Percentiles rank a stretch among this genome's conserved stretches.
phyloP scores from a whole-genome alignment of 2,329 filamentous ascomycete genomes.

The Pseudogymnoascus sp. region DNA sequence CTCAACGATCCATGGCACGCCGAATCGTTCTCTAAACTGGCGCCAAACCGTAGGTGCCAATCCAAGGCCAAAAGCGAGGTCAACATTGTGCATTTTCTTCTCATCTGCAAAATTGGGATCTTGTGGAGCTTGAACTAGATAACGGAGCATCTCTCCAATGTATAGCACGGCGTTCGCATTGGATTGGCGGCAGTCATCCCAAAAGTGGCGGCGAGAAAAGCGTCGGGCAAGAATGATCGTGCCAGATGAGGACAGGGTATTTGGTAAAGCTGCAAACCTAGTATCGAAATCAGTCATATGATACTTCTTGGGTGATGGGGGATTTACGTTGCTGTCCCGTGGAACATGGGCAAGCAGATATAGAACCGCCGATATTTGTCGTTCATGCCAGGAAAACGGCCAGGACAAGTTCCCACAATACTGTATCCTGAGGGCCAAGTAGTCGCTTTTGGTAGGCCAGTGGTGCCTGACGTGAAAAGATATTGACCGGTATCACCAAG shows the following conservation, averaged over 20 bases:
- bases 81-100: background rate
- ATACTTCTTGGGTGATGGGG: background rate
- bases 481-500: slow-evolving; percentile 1
- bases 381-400: background rate
- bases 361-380: background rate
- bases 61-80: background rate
- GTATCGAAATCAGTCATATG: background rate
- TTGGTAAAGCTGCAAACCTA: background rate
- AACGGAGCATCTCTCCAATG: background rate
- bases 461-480: slow-evolving; percentile 75
- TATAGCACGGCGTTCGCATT: background rate
- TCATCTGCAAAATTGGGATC: background rate
- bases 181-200: background rate
- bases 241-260: background rate
- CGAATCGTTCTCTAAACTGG: background rate
- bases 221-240: background rate
- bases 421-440: slow-evolving; percentile 23
- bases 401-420: background rate
- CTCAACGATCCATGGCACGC: slow-evolving; percentile 1
- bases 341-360: background rate
- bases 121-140: background rate
- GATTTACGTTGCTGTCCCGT: background rate
- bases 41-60: background rate
- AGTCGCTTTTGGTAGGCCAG: slow-evolving; percentile 78
- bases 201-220: background rate